These are phyloP conservation scores for Kalmusia sp. DNA, from an alignment of 2,329 filamentous ascomycete genomes.

Conservation along the genomic window DNA sequence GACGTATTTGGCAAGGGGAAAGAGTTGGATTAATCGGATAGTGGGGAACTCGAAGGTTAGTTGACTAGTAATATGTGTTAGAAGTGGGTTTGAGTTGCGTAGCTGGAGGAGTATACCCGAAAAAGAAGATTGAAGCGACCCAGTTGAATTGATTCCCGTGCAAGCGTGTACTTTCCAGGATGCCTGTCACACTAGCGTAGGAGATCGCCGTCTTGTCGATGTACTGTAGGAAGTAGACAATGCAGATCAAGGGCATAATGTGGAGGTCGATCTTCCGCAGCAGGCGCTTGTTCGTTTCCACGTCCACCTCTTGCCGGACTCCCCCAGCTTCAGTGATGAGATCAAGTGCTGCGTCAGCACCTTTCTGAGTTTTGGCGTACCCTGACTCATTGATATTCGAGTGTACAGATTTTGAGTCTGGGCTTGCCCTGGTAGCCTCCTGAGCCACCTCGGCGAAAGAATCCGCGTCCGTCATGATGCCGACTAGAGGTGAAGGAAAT, in stretches of 20 bases:
- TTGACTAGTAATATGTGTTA: conserved; percentile 5
- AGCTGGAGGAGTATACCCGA: conserved; percentile 44
- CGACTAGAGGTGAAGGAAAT: neutral
- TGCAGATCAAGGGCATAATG: conserved; percentile 18
- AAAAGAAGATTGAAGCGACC: conserved; percentile 52
- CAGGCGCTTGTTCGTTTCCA: conserved; percentile 12
- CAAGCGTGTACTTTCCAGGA: conserved; percentile 39
- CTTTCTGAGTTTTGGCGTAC: neutral
- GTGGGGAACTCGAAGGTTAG: conserved; percentile 21
- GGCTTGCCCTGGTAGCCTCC: neutral
- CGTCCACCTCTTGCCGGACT: conserved; percentile 10
- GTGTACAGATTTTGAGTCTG: neutral
- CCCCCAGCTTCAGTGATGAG: conserved; percentile 14
- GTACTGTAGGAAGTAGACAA: conserved; percentile 18
- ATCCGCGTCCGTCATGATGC: neutral
- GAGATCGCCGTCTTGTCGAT: conserved; percentile 22
- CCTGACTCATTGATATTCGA: neutral
- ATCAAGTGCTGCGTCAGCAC: conserved; percentile 19
- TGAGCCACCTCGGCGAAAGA: neutral
- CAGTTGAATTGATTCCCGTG: conserved; percentile 55
- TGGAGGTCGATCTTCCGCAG: conserved; percentile 15
- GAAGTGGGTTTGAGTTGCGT: neutral
- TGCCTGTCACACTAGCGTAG: conserved; percentile 34
- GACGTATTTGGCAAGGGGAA: conserved; percentile 21
- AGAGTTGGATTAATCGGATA: conserved; percentile 15